A percentile compares a stretch with the other conserved stretches of the same genome.
phyloP scores from a whole-genome alignment of 352 stramenopile genomes.

The Globisporangium acanthophoron region DNA sequence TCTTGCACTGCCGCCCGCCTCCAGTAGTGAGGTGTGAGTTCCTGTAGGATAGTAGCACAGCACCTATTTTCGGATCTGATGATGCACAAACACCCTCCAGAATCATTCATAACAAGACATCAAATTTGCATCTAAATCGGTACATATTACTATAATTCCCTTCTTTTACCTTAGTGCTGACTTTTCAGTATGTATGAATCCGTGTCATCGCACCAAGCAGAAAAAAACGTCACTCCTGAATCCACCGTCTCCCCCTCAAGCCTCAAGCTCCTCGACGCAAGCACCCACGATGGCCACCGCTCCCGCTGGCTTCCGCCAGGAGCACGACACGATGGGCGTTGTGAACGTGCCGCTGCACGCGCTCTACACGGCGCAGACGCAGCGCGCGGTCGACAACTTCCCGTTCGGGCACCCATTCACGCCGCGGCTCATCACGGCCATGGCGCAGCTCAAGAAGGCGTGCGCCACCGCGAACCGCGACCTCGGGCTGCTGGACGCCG shows the following conservation, averaged over 20 bases:
- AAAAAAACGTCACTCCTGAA: not conserved
- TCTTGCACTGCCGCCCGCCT: too few relatives aligned
- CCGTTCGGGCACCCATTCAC: conserved; percentile 43
- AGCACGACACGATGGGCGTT: conserved; percentile 51
- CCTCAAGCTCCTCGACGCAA: not conserved
- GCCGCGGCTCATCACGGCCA: conserved; percentile 29
- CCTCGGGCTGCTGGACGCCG: conserved; percentile 29
- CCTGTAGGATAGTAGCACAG: too few relatives aligned
- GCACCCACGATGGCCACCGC: conserved; percentile 9
- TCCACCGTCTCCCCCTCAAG: not conserved
- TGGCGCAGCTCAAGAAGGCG: conserved; percentile 45
- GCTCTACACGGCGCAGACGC: conserved; percentile 50
- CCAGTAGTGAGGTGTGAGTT: too few relatives aligned
- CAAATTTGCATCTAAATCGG: too few relatives aligned
- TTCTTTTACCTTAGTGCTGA: not conserved
- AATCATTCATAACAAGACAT: too few relatives aligned
- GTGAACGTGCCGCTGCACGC: conserved; percentile 38
- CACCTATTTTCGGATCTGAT: too few relatives aligned
- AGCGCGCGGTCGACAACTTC: conserved; percentile 50
- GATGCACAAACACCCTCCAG: too few relatives aligned
- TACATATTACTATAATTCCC: not conserved
- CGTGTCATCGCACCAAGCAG: not conserved
- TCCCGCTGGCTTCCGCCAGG: conserved; percentile 24
- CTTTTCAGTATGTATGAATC: not conserved
- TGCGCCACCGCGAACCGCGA: conserved; percentile 37